Evolutionary conservation across 345 rosid species (phyloP), one percentile per base, ranked within the genome.

Genomic region (Pseudoturritis turrita): DNA sequence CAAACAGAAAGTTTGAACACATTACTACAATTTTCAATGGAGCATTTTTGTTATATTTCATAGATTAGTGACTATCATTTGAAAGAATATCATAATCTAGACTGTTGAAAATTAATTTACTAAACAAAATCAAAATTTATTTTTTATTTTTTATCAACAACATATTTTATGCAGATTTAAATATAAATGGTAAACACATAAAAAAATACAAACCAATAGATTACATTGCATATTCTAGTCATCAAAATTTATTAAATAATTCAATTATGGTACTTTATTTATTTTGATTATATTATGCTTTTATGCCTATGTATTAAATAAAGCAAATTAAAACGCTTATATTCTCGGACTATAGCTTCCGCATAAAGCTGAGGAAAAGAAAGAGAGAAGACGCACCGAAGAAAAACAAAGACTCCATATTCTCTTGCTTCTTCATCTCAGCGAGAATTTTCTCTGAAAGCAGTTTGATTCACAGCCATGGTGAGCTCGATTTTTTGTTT

Each of bases 401-500:
- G 68, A 75, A 67, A 66, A 39, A 4, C 3, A 66, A 28, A 68
- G 65, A 53, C 71, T 62, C 58, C 41, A 10, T 50, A 14, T 10
- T 62, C 73, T 74, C 40, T 33, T 31, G 6, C 74, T 43, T 52
- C 63, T 52, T 75, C 74, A 6, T 36, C 70, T 44, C 70, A 5
- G 52, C 45, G 2, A 46, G 28, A 14, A 11, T 51, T 54, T 54
- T 68, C 51, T 43, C 69, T 22, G 25, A 35, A 29, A 26, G 52
- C 39, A 58, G 25, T 53, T 28, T 37, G 76, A 33, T 58, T 59
- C 70, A n/a, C n/a, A 35, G 37, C 77, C 64, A 77, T 72, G 80
- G 77, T 77, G 65, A 77, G 73, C 77, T 77, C 58, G n/a, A 49
- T 59, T 59, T 3, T 12, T 39, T 21, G 0, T 15, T 25, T 25